Evolutionary conservation across 2,329 filamentous ascomycete genomes (phyloP).

Genomic region (Aspergillus quadricinctus): DNA sequence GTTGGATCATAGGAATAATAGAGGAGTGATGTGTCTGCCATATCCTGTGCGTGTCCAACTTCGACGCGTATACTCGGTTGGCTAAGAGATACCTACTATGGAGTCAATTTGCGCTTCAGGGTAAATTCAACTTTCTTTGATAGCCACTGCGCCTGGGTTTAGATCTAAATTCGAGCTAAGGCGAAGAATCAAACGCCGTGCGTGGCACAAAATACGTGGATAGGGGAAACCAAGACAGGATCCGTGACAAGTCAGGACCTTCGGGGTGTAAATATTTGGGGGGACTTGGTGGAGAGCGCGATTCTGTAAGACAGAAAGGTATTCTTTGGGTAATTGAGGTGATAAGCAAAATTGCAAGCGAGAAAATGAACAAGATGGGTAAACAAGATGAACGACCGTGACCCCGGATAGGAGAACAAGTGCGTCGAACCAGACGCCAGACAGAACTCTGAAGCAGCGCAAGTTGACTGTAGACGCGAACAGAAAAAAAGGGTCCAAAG

Average conservation of each 20-base stretch:
- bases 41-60: neutral
- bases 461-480: neutral
- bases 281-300: slow-evolving; percentile 8
- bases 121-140: slow-evolving; percentile 18
- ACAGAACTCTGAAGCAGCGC: neutral
- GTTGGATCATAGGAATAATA: neutral
- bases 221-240: slow-evolving; percentile 15
- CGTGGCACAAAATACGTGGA: slow-evolving; percentile 14
- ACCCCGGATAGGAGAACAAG: slow-evolving; percentile 10
- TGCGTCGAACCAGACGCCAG: slow-evolving; percentile 9
- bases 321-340: slow-evolving; percentile 24
- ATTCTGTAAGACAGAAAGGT: slow-evolving; percentile 21
- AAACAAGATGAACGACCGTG: slow-evolving; percentile 16
- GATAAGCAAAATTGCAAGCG: slow-evolving; percentile 20
- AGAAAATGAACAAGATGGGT: slow-evolving; percentile 14
- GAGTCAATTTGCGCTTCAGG: neutral
- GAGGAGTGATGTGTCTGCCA: neutral
- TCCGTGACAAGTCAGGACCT: slow-evolving; percentile 16
- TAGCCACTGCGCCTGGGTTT: slow-evolving; percentile 18
- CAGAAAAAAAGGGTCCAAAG: slow-evolving; percentile 1
- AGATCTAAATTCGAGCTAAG: slow-evolving; percentile 24
- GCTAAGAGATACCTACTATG: neutral
- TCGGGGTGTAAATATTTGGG: slow-evolving; percentile 9
- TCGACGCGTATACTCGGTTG: neutral
- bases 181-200: slow-evolving; percentile 20